Evolutionary conservation across 2,329 filamentous ascomycete genomes (phyloP).

Genomic region (Pseudogymnoascus sp.): DNA sequence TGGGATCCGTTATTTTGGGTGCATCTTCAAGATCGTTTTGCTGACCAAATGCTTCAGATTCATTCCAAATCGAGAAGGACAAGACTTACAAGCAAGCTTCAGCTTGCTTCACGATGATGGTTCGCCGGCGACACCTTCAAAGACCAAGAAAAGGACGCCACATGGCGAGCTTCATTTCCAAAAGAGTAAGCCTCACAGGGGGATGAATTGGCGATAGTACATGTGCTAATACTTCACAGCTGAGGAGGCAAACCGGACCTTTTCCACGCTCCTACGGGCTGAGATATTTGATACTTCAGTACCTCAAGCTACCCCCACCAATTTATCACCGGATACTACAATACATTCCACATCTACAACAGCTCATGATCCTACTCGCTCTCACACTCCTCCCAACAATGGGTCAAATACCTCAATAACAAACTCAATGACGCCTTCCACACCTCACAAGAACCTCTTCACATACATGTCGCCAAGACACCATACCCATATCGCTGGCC

Average conservation of each 20-base stretch:
- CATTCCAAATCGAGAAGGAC: conserved; percentile 87
- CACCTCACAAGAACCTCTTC: conserved; percentile 95
- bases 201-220: conserved; percentile 29
- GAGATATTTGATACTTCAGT: conserved; percentile 90
- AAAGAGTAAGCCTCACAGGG: conserved; percentile 56
- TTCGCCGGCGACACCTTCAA: conserved; percentile 84
- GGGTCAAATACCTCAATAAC: conserved; percentile 55
- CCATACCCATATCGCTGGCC: conserved; percentile 63
- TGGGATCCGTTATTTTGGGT: not conserved
- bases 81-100: conserved; percentile 89
- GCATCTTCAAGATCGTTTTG: not conserved
- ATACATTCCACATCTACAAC: conserved; percentile 43
- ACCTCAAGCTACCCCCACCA: conserved; percentile 66
- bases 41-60: too few species aligned
- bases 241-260: conserved; percentile 92
- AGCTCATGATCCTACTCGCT: conserved; percentile 60
- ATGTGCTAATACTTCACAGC: conserved; percentile 39
- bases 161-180: conserved; percentile 93
- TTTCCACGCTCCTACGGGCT: conserved; percentile 76
- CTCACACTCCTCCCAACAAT: conserved; percentile 73
- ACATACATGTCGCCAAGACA: conserved; percentile 73
- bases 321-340: conserved; percentile 52
- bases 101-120: conserved; percentile 86
- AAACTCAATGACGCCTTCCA: conserved; percentile 78
- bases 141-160: conserved; percentile 73